Conservation (phyloP, 1,139 yeast species). For the Debaryomycetaceae sp. region DNA sequence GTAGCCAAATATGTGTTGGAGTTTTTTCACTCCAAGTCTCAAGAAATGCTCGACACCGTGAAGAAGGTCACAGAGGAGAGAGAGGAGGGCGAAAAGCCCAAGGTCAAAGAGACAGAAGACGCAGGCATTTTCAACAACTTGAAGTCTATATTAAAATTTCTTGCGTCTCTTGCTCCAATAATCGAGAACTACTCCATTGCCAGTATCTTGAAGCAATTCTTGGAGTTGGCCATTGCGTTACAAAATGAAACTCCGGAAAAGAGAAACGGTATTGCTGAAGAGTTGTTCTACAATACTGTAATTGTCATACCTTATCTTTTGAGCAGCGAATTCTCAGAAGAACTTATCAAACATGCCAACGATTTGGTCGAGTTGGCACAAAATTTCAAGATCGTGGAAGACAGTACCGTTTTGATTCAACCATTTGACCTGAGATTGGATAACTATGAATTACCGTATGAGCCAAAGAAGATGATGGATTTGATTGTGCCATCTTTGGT, state of each 20-base stretch:
- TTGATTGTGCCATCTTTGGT: conserved; percentile 56
- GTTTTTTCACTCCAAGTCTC: conserved; percentile 61
- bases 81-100: conserved; percentile 4
- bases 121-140: conserved; percentile 72
- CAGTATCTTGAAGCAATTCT: conserved; percentile 51
- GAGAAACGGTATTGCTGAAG: conserved; percentile 64
- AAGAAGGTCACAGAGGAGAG: conserved; percentile 14
- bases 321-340: conserved; percentile 39
- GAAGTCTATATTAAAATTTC: conserved; percentile 68
- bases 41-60: conserved; percentile 43
- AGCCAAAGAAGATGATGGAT: conserved; percentile 47
- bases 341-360: conserved; percentile 33
- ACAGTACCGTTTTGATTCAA: conserved; percentile 22
- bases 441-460: conserved; percentile 47
- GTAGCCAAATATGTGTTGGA: conserved; percentile 73
- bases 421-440: conserved; percentile 38
- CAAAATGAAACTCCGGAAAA: conserved; percentile 35
- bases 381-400: conserved; percentile 26
- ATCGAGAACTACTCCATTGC: conserved; percentile 52
- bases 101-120: conserved; percentile 26
- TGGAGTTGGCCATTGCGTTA: conserved; percentile 55
- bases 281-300: conserved; percentile 61
- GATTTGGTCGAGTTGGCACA: conserved; percentile 47
- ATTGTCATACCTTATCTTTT: conserved; percentile 68
- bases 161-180: conserved; percentile 63